Base-by-base conservation (phyloP, 2,329 filamentous ascomycete species). In the Venturia oleaginea region DNA sequence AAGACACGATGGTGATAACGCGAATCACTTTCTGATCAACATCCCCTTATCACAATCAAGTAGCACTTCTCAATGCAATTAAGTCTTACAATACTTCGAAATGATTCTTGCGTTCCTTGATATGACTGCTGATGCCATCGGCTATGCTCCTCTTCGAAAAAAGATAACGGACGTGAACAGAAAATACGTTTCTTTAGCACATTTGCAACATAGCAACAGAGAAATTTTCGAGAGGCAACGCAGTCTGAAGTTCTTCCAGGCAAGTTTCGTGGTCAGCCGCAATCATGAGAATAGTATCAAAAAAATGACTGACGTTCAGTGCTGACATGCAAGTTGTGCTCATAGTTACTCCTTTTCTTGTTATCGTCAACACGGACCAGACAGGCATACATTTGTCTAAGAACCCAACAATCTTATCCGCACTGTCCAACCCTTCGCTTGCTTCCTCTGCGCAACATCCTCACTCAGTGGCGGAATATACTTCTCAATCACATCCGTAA, bases 1-100 rank as follows among this genome's bases (percentile, higher is more conserved):
- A 57, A 69, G 75, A 86, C 89, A 86, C 86, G 80, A 86, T 96
- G 92, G 89, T 91, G 91, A 87, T 87, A 94, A 95, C 79, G 81
- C 91, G 88, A 83, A 79, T 82, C 78, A 57, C 77, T 81, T 81
- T 77, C 80, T 83, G 79, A 82, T 72, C 63, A 73, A 69, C 68
- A 54, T 57, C 51, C 27, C 51, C 51, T n/a, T 34, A 32, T 17
- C 51, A 57, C 51, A n/a, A 34, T 34, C 3, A n/a, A 7, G 19
- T 57, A n/a, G 30, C 15, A 57, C 10, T 24, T 22, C 22, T 11
- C 13, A 17, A 27, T 51, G 11, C 27, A 27, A 27, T 51, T 24
- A 4, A 27, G 27, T 4, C 11, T 27, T 27, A 4, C 10, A 15
- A 51, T 13, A 11, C 8, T 3, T 6, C 3, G n/a, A n/a, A 19